phyloP scores from a whole-genome alignment of 192 early-diverging fungal genomes.

The Thamnidium elegans region DNA sequence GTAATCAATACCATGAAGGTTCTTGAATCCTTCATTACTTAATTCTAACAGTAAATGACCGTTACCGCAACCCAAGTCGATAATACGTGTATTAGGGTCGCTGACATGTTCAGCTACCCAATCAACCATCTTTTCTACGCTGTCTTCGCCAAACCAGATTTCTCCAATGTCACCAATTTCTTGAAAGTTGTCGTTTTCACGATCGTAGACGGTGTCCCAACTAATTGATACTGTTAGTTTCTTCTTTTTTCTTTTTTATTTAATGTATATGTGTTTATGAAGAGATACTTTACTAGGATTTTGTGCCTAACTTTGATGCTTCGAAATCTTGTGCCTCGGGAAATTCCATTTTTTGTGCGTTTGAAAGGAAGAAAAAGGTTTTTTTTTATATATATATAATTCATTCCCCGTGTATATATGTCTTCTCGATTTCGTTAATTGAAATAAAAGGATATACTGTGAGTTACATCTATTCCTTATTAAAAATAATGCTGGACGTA shows the following conservation, averaged over 20 bases:
- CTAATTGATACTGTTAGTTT: conserved; percentile 19
- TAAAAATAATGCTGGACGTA: too few species aligned
- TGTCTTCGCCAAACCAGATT: conserved; percentile 88
- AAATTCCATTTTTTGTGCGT: neutral
- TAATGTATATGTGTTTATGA: neutral
- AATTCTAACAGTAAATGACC: conserved; percentile 84
- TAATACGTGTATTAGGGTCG: conserved; percentile 37
- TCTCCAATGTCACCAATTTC: conserved; percentile 89
- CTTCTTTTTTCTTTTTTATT: too few species aligned
- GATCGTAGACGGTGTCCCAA: conserved; percentile 84
- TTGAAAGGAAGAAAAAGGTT: neutral
- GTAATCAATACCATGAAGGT: conserved; percentile 85
- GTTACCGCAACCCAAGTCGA: conserved; percentile 93
- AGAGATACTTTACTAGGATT: conserved; percentile 49
- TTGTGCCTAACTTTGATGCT: conserved; percentile 58
- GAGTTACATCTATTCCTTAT: too few species aligned
- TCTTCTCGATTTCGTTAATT: too few species aligned
- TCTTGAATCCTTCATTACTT: conserved; percentile 62
- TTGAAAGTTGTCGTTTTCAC: conserved; percentile 77
- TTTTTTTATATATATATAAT: too few species aligned
- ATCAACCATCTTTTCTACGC: conserved; percentile 81
- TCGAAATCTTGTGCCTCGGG: conserved; percentile 39
- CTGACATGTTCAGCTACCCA: conserved; percentile 64
- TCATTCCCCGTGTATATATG: too few species aligned
- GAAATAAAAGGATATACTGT: too few species aligned